phyloP scores from a whole-genome alignment of 2,329 filamentous ascomycete species.

The Colletotrichum sp. region DNA sequence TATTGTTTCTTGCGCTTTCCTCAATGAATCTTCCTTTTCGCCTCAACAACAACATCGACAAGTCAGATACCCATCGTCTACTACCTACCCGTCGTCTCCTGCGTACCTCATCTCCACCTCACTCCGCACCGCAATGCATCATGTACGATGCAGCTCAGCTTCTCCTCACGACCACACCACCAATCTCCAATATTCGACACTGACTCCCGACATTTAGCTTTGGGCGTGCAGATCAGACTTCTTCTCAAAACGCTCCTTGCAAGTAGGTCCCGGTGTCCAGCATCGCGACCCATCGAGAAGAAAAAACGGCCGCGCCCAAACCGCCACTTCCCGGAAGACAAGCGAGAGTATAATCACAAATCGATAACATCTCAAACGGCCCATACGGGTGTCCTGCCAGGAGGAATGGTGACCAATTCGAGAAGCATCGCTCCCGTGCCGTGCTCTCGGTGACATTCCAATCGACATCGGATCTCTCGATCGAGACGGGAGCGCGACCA shows the following conservation, averaged over 20 bases:
- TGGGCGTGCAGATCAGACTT: neutral
- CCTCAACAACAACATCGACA: neutral
- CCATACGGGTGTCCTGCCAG: neutral
- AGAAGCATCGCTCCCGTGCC: neutral
- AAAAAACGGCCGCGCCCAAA: neutral
- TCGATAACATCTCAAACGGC: neutral
- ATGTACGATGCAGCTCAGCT: neutral
- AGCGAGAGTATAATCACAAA: neutral
- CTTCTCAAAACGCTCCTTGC: neutral
- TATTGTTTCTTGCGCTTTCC: neutral
- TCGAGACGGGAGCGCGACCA: neutral
- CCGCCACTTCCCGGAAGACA: neutral
- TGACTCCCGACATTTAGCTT: neutral
- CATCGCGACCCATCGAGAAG: neutral
- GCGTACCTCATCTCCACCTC: neutral
- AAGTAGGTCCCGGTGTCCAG: neutral
- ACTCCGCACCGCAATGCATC: neutral
- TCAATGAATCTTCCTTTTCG: neutral
- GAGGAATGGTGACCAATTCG: neutral
- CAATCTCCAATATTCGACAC: neutral
- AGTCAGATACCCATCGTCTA: neutral
- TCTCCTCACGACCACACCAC: neutral
- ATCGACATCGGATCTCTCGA: neutral
- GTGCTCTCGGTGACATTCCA: conserved; percentile 9
- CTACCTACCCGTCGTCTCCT: neutral